Percentiles rank a stretch among this genome's conserved stretches.
Conservation (phyloP, 179 eudicot genomes). For the Camellia oleifera region DNA sequence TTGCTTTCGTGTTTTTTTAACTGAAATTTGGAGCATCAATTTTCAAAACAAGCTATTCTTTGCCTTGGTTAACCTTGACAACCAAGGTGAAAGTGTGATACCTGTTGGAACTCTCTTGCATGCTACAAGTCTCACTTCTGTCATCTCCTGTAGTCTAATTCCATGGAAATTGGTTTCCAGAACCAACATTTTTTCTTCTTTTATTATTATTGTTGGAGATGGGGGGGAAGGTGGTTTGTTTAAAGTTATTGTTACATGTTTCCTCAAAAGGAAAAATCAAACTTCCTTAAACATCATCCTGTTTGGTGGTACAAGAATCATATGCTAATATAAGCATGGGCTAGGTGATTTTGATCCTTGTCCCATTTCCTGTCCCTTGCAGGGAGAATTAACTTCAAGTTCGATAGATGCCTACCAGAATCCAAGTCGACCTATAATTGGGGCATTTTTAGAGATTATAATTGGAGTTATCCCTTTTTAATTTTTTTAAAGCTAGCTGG, state of each 20-base stretch:
- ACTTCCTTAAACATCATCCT: no score
- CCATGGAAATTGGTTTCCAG: neutral
- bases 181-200: no score
- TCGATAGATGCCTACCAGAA: neutral
- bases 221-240: no score
- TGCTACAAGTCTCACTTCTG: neutral
- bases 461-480: no score
- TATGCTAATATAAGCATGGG: neutral
- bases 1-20: neutral
- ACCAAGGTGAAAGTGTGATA: neutral
- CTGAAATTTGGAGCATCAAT: constrained; percentile 7
- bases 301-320: no score
- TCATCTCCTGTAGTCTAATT: neutral
- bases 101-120: neutral
- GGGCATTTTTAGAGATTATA: no score
- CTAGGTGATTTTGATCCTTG: neutral
- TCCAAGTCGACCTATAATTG: neutral
- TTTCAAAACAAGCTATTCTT: neutral
- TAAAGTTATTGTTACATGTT: no score
- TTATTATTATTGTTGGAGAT: no score
- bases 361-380: neutral
- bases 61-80: neutral
- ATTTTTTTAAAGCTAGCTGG: neutral
- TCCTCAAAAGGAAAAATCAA: no score
- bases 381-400: neutral